Evolutionary conservation across 2,329 filamentous ascomycete species (phyloP), one percentile per base, ranked within the genome.

Genomic region (Penicillium freii): DNA sequence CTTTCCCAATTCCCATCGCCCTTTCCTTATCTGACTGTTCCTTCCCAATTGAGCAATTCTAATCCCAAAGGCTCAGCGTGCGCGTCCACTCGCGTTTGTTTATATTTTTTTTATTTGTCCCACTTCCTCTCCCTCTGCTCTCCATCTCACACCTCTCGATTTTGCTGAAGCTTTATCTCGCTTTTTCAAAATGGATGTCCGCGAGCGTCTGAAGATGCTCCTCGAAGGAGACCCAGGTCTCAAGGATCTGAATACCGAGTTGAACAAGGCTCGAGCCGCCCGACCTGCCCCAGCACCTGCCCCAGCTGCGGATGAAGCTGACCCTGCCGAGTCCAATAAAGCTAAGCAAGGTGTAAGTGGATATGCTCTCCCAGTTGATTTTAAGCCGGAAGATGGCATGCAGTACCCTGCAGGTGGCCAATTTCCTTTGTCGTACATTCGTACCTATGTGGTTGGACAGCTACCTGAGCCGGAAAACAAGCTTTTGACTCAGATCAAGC

Each of bases 321-420:
- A 27, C 21, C n/a, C 13, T 11, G 34, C 38, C 13, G 27, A 27
- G 31, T 10, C 52, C 11, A 23, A 25, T 3, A 19, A 54, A 52
- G 50, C 43, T 17, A 21, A 45, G 25, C 39, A 38, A 51, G 47
- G 40, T 11, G 54, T 57, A 57, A 57, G 54, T 57, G 42, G 13
- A 25, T 25, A 31, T 34, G 11, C 9, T 45, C 19, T 29, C 23
- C 36, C 29, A 19, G 23, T 42, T 46, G 34, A 39, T 39, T 38
- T 38, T 21, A 34, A 52, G 4, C 31, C 40, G 15, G 19, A 19
- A 4, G 2, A 15, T 15, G 34, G 19, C 3, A 27, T 40, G 15
- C 2, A n/a, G 11, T n/a, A 36, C 13, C 34, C 29, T 2, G 1
- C 15, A 5, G 6, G 6, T 29, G 29, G 15, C 2, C 45, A 42